phyloP scores from a whole-genome alignment of 768 basidiomycete genomes.

The Amanita rubescens region DNA sequence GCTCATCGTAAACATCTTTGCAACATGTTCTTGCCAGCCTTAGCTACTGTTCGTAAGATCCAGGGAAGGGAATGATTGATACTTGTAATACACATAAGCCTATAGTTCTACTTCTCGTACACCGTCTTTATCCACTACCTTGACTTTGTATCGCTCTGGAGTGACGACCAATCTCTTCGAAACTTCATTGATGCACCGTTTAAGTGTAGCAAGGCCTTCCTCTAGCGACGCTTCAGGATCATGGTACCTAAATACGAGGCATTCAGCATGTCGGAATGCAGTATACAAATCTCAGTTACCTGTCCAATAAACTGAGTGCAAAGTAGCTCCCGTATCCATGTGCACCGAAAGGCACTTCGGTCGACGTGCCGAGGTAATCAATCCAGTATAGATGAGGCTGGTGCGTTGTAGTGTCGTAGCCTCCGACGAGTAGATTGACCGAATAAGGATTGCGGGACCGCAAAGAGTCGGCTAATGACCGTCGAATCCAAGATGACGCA shows the following conservation, averaged over 20 bases:
- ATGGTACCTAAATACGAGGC: constrained; percentile 58
- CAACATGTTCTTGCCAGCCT: no score
- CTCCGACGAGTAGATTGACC: constrained; percentile 90
- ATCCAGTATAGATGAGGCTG: constrained; percentile 88
- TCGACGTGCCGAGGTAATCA: constrained; percentile 90
- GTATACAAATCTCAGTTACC: constrained; percentile 37
- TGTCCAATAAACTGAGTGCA: constrained; percentile 83
- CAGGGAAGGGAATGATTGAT: neutral
- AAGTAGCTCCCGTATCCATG: constrained; percentile 97
- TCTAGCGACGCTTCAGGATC: constrained; percentile 79
- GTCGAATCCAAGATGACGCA: constrained; percentile 93
- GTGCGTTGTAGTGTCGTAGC: constrained; percentile 74
- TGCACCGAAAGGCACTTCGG: constrained; percentile 85
- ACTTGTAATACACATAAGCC: constrained; percentile 3
- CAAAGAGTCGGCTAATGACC: constrained; percentile 80
- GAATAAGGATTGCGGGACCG: constrained; percentile 84
- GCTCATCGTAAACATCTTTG: no score
- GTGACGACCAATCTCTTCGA: constrained; percentile 75
- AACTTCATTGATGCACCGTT: constrained; percentile 85
- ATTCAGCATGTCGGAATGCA: neutral
- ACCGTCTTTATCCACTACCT: constrained; percentile 90
- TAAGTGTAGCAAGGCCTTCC: constrained; percentile 78
- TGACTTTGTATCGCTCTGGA: constrained; percentile 79
- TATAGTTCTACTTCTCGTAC: constrained; percentile 73
- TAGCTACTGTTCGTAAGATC: no score